Conservation (phyloP, 1,284 basidiomycete genomes). For the Peniophora sp. region DNA sequence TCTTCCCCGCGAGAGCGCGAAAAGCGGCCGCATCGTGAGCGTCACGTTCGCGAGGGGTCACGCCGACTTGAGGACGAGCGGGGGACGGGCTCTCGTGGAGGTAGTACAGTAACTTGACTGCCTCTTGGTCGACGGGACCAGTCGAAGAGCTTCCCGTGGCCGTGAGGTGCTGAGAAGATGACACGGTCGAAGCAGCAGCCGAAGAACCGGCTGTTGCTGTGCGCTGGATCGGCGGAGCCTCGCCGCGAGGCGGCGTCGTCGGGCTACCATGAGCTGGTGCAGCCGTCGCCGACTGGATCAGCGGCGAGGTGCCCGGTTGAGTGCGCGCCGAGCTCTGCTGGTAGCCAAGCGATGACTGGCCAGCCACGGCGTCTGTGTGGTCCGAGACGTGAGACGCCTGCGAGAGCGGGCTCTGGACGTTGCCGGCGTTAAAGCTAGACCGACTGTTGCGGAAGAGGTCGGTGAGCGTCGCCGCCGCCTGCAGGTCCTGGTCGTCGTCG, state of each 20-base stretch:
- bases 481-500: slow-evolving; percentile 61
- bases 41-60: slow-evolving; percentile 36
- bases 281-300: slow-evolving; percentile 14
- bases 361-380: slow-evolving; percentile 34
- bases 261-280: slow-evolving; percentile 25
- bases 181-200: not conserved
- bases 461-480: slow-evolving; percentile 72
- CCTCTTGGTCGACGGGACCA: slow-evolving; percentile 50
- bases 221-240: slow-evolving; percentile 4
- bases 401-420: slow-evolving; percentile 52
- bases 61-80: slow-evolving; percentile 35
- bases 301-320: slow-evolving; percentile 11
- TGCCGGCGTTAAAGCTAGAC: slow-evolving; percentile 46
- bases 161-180: slow-evolving; percentile 4
- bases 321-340: slow-evolving; percentile 55
- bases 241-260: slow-evolving; percentile 20
- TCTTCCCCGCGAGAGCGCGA: slow-evolving; percentile 38
- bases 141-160: not conserved
- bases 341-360: slow-evolving; percentile 44
- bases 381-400: slow-evolving; percentile 46
- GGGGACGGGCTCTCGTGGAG: slow-evolving; percentile 77
- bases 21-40: slow-evolving; percentile 45
- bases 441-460: slow-evolving; percentile 59
- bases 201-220: slow-evolving; percentile 1
- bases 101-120: slow-evolving; percentile 72